These are phyloP conservation scores for Chrysophaeum taylorii DNA, from an alignment of 352 stramenopile species.

Conservation along the genomic window DNA sequence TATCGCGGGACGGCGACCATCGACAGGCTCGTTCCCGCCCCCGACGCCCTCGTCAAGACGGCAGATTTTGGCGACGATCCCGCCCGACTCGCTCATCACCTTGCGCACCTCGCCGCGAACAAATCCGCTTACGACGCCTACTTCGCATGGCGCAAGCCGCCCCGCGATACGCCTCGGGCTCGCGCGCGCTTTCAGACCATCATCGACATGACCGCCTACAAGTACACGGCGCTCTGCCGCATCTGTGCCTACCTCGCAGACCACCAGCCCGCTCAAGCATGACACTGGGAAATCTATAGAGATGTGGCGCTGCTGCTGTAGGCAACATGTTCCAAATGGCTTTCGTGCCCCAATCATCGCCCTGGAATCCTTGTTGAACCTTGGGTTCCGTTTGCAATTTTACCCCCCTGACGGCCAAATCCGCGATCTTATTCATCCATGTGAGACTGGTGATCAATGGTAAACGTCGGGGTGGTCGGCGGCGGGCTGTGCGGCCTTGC, in stretches of 20 bases:
- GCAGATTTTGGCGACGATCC: constrained; percentile 23
- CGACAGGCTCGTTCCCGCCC: constrained; percentile 16
- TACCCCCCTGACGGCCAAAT: no score
- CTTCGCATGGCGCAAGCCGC: constrained; percentile 26
- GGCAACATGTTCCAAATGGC: no score
- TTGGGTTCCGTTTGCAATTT: no score
- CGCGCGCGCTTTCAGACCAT: constrained; percentile 12
- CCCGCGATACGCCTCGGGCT: neutral
- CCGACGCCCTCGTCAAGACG: constrained; percentile 24
- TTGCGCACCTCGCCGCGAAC: constrained; percentile 21
- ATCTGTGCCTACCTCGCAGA: constrained; percentile 11
- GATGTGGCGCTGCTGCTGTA: no score
- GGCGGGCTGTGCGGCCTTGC: neutral
- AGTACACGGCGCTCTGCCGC: constrained; percentile 20
- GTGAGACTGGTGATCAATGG: no score
- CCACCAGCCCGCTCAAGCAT: no score
- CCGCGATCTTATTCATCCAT: no score
- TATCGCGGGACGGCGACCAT: constrained; percentile 22
- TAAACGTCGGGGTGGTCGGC: neutral
- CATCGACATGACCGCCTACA: constrained; percentile 24
- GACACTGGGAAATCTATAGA: no score
- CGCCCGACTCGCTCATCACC: constrained; percentile 16
- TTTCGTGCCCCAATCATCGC: no score
- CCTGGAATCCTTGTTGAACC: no score
- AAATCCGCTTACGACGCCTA: constrained; percentile 27